Evolutionary conservation across 2,329 filamentous ascomycete genomes (phyloP).

Genomic region (Fusarium goolgardi): DNA sequence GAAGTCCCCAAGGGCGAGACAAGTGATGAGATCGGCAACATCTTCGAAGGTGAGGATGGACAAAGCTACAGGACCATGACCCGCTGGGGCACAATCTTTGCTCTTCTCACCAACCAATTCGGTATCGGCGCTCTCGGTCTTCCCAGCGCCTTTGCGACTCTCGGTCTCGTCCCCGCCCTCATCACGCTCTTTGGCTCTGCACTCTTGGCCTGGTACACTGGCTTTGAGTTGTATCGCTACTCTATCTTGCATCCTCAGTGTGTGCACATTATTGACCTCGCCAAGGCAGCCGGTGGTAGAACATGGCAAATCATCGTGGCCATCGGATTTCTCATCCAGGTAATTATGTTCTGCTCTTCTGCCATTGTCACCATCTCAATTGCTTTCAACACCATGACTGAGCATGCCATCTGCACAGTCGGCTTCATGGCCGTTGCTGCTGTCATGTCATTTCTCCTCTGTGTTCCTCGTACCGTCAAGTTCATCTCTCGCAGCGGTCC

Average conservation of each 20-base stretch:
- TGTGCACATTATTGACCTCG: conserved; percentile 75
- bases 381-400: conserved; percentile 26
- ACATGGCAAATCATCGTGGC: conserved; percentile 15
- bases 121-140: conserved; percentile 68
- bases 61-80: conserved; percentile 38
- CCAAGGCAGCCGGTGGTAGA: conserved; percentile 59
- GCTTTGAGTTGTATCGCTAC: not conserved
- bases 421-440: conserved; percentile 20
- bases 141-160: conserved; percentile 73
- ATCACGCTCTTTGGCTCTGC: conserved; percentile 2
- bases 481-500: conserved; percentile 24
- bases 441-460: conserved; percentile 14
- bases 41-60: conserved; percentile 33
- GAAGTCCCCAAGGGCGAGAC: conserved; percentile 14
- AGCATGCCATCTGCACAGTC: conserved; percentile 21
- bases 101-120: conserved; percentile 42
- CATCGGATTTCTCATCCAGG: conserved; percentile 17
- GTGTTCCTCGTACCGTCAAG: conserved; percentile 22
- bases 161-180: conserved; percentile 60
- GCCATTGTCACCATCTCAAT: conserved; percentile 27
- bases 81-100: conserved; percentile 36
- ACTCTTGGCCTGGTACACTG: not conserved
- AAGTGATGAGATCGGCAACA: conserved; percentile 17
- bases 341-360: conserved; percentile 28
- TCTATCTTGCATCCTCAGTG: conserved; percentile 66